phyloP scores from a whole-genome alignment of 768 basidiomycete species.

The Chiua virens region DNA sequence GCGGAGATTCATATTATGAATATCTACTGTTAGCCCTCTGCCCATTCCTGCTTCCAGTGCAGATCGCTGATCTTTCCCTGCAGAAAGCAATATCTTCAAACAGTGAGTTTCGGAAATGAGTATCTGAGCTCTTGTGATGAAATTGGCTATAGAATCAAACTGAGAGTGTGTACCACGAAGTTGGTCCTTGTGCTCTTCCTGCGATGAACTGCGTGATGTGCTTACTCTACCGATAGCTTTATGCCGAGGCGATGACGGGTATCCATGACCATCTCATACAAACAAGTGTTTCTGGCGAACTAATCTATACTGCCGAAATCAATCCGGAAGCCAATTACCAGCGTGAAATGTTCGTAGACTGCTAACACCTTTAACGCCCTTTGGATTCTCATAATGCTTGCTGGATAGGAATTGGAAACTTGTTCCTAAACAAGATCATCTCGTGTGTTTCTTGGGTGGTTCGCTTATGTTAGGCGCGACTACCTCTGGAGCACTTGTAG shows the following conservation, averaged over 20 bases:
- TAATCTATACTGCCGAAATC: conserved; percentile 84
- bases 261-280: conserved; percentile 75
- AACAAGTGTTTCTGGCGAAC: conserved; percentile 52
- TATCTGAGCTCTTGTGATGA: not conserved
- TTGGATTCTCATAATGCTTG: conserved; percentile 5
- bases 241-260: conserved; percentile 80
- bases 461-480: conserved; percentile 90
- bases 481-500: conserved; percentile 51
- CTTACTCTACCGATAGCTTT: conserved; percentile 61
- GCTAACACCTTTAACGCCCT: not conserved
- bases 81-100: conserved; percentile 35
- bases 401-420: conserved; percentile 64
- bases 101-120: conserved; percentile 20
- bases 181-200: conserved; percentile 32
- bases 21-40: conserved; percentile 64
- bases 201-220: not conserved
- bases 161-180: conserved; percentile 76
- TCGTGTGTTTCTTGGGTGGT: conserved; percentile 93
- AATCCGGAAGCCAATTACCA: conserved; percentile 49
- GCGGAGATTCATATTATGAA: conserved; percentile 94
- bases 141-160: conserved; percentile 53
- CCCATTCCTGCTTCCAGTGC: not conserved
- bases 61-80: conserved; percentile 1
- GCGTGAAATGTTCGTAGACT: conserved; percentile 35
- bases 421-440: conserved; percentile 89